Conservation (phyloP, 352 stramenopile genomes). For the Thraustochytrium striatum region DNA sequence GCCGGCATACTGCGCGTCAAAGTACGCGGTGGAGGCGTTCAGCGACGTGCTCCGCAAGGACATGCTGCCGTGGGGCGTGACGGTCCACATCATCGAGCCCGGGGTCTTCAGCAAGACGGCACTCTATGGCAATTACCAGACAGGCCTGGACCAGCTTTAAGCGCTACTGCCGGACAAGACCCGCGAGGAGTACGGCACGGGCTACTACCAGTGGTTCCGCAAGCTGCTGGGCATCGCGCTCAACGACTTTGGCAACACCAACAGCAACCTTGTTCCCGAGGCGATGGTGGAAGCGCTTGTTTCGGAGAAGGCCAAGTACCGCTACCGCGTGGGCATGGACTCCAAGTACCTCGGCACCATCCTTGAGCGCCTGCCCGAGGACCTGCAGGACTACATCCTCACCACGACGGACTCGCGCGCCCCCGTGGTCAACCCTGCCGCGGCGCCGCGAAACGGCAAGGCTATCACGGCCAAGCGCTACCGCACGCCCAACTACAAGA, state of each 20-base stretch:
- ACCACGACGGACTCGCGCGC: slow-evolving; percentile 11
- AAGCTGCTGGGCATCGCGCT: not conserved
- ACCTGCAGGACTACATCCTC: slow-evolving; percentile 19
- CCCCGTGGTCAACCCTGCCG: not conserved
- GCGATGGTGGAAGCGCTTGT: slow-evolving; percentile 43
- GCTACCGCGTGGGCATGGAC: slow-evolving; percentile 45
- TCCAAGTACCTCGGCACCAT: slow-evolving; percentile 43
- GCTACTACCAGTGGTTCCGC: slow-evolving; percentile 35
- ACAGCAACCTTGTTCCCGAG: slow-evolving; percentile 33
- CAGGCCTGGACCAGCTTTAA: slow-evolving; percentile 35
- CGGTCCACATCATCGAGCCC: slow-evolving; percentile 47
- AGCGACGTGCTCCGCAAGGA: slow-evolving; percentile 41
- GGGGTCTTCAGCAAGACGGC: slow-evolving; percentile 48
- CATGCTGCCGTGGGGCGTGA: slow-evolving; percentile 28
- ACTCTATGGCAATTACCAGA: slow-evolving; percentile 39
- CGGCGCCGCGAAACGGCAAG: slow-evolving; percentile 1
- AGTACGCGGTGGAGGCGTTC: slow-evolving; percentile 45
- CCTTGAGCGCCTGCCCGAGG: not conserved
- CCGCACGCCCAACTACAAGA: slow-evolving; percentile 10
- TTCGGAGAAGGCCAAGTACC: slow-evolving; percentile 29
- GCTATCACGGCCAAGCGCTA: slow-evolving; percentile 2
- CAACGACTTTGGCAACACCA: slow-evolving; percentile 38
- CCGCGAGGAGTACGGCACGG: slow-evolving; percentile 15
- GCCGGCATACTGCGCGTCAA: slow-evolving; percentile 38
- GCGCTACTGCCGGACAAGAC: slow-evolving; percentile 30